A percentile compares a stretch with the other conserved stretches of the same genome.
phyloP scores from a whole-genome alignment of 192 early-diverging fungal species.

The Endogone sp. region DNA sequence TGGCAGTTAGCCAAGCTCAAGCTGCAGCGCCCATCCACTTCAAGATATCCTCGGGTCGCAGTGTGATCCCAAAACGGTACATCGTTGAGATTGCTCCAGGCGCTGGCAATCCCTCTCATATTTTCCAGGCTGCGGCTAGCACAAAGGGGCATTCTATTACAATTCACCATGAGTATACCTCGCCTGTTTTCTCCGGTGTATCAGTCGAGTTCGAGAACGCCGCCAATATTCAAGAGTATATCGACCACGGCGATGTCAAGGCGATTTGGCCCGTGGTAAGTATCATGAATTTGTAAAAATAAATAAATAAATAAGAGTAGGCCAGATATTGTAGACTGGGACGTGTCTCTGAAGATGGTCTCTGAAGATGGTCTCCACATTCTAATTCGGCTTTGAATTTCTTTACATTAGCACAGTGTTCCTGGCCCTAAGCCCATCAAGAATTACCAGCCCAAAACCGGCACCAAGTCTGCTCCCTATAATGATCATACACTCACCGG shows the following conservation, averaged over 20 bases:
- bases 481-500: conserved; percentile 45
- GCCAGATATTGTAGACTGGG: no score
- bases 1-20: neutral
- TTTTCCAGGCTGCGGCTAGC: neutral
- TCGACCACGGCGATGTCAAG: neutral
- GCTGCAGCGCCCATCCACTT: neutral
- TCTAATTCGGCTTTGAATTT: no score
- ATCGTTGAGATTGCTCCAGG: neutral
- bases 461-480: neutral
- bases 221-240: neutral
- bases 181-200: neutral
- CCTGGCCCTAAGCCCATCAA: neutral
- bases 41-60: neutral
- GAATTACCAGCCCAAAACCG: neutral
- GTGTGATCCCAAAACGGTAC: neutral
- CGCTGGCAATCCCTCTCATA: neutral
- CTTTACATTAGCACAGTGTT: neutral
- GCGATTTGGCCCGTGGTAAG: conserved; percentile 1
- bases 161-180: neutral
- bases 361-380: no score
- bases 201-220: neutral
- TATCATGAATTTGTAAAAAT: no score
- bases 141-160: neutral
- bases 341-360: no score
- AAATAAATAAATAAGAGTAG: no score